A percentile compares a stretch with the other conserved stretches of the same genome.
Evolutionary conservation across 179 eudicot genomes (phyloP).

Genomic region (Dionaea muscipula): DNA sequence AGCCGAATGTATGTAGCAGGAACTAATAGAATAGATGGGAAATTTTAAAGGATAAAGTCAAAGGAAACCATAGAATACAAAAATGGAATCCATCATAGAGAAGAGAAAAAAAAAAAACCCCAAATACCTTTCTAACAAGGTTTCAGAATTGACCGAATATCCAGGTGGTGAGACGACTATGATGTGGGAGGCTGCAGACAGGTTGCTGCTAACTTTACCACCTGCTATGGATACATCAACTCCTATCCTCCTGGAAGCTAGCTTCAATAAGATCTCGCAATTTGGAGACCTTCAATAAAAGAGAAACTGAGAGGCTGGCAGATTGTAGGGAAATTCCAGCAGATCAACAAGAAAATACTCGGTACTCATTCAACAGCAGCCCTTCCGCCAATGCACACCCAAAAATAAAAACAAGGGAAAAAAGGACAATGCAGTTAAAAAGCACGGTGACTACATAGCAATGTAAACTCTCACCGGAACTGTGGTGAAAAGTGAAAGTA

Average conservation of each 20-base stretch:
- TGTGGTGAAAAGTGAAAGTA: constrained; percentile 46
- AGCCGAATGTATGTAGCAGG: too few species aligned
- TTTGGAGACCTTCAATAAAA: constrained; percentile 21
- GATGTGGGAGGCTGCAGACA: constrained; percentile 59
- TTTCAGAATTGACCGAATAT: constrained; percentile 26
- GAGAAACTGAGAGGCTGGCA: background rate
- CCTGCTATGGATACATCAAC: constrained; percentile 60
- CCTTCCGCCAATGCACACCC: background rate
- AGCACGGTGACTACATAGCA: too few species aligned
- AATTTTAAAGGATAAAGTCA: background rate
- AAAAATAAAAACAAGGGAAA: background rate
- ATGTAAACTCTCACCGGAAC: constrained; percentile 25
- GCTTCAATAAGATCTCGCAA: constrained; percentile 28
- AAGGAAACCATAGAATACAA: too few species aligned
- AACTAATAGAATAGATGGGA: too few species aligned
- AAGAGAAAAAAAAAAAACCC: too few species aligned
- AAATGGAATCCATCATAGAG: too few species aligned
- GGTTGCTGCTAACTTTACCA: constrained; percentile 47
- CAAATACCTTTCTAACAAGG: constrained; percentile 37
- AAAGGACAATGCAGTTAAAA: too few species aligned
- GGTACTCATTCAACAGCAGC: too few species aligned
- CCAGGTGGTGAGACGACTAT: constrained; percentile 44
- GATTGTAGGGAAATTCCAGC: background rate
- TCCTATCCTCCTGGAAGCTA: constrained; percentile 54
- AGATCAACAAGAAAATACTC: too few species aligned